These are phyloP conservation scores for Leccinum barrowsii DNA, from an alignment of 768 basidiomycete species.

Conservation along the genomic window DNA sequence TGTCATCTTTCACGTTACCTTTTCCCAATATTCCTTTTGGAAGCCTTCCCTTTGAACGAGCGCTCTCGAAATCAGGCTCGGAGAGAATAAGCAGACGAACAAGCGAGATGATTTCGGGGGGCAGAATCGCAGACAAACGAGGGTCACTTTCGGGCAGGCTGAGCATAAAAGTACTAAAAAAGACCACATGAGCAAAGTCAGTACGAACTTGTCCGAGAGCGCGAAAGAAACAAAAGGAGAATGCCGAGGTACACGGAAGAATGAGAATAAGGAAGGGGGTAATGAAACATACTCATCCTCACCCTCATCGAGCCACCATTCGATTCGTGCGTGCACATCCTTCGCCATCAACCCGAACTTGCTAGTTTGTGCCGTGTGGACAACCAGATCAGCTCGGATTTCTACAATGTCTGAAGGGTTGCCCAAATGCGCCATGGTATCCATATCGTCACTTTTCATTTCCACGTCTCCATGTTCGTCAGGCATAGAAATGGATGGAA, in stretches of 20 bases:
- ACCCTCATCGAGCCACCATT: slow-evolving; percentile 91
- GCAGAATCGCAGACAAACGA: slow-evolving; percentile 51
- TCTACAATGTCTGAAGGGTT: slow-evolving; percentile 84
- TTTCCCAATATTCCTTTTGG: slow-evolving; percentile 59
- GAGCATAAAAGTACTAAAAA: slow-evolving; percentile 11
- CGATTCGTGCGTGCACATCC: slow-evolving; percentile 47
- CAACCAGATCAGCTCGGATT: slow-evolving; percentile 66
- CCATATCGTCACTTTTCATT: slow-evolving; percentile 20
- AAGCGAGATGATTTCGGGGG: slow-evolving; percentile 63
- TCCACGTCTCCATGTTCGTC: slow-evolving; percentile 7
- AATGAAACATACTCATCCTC: slow-evolving; percentile 73
- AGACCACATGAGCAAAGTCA: neutral
- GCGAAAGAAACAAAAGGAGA: neutral
- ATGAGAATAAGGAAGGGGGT: neutral
- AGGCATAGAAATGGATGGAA: neutral
- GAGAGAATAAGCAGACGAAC: slow-evolving; percentile 58
- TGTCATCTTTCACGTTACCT: slow-evolving; percentile 3
- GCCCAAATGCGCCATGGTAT: slow-evolving; percentile 34
- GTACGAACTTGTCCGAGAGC: neutral
- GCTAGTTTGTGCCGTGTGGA: slow-evolving; percentile 36
- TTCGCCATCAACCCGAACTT: slow-evolving; percentile 9
- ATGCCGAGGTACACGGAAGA: neutral
- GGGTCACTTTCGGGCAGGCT: slow-evolving; percentile 36
- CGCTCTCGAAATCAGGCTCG: slow-evolving; percentile 56
- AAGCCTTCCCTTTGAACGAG: slow-evolving; percentile 58